A percentile compares a stretch with the other conserved stretches of the same genome.
Evolutionary conservation across 441 rosid species (phyloP).

Genomic region (Populus hybrid): DNA sequence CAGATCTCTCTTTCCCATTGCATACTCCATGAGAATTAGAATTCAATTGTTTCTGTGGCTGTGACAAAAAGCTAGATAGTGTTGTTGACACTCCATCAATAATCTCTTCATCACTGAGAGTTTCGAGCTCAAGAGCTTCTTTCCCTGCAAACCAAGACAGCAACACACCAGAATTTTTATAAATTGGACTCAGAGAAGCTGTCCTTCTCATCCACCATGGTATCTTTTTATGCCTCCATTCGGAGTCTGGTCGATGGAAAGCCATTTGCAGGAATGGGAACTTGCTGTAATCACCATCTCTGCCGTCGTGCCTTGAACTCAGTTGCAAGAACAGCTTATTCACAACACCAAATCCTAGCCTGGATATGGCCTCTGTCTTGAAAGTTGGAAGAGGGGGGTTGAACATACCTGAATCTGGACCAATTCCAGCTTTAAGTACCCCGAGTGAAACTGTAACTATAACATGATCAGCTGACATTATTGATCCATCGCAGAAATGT

Average conservation of each 20-base stretch:
- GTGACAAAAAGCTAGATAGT: constrained; percentile 43
- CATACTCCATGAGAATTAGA: constrained; percentile 19
- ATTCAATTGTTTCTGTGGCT: constrained; percentile 28
- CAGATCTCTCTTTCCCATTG: constrained; percentile 35
- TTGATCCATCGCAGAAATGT: constrained; percentile 78
- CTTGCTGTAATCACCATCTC: constrained; percentile 22
- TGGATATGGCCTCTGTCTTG: constrained; percentile 75
- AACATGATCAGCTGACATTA: constrained; percentile 80
- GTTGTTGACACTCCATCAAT: constrained; percentile 61
- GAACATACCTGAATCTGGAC: constrained; percentile 54
- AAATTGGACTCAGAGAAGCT: constrained; percentile 71
- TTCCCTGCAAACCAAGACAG: constrained; percentile 95
- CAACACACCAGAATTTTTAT: constrained; percentile 62
- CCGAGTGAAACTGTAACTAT: constrained; percentile 89
- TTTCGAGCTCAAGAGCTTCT: constrained; percentile 86
- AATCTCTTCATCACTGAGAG: constrained; percentile 66
- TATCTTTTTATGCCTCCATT: constrained; percentile 46
- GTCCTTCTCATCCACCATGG: constrained; percentile 98
- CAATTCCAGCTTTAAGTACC: constrained; percentile 74
- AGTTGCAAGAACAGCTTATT: constrained; percentile 78
- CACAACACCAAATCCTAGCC: constrained; percentile 87
- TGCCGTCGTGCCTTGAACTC: constrained; percentile 29
- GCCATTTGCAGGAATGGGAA: constrained; percentile 80
- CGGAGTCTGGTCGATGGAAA: constrained; percentile 55
- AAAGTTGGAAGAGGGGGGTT: constrained; percentile 69